Base-by-base conservation (phyloP, 148 eudicot species). In the Diospyros kaki region DNA sequence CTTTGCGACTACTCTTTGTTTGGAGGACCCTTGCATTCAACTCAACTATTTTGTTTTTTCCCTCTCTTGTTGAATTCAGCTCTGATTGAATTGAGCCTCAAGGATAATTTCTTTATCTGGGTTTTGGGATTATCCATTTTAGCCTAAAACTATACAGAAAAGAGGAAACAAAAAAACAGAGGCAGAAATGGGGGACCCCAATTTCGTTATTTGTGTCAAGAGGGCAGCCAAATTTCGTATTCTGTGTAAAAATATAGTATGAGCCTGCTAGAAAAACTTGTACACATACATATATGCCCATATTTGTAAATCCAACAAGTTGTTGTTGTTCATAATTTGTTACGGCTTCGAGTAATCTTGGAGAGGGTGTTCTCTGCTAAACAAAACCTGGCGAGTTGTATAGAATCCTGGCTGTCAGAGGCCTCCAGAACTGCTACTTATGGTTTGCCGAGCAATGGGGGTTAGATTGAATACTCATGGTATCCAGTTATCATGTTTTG, bases 401-500 rank as follows among this genome's bases (percentile, higher is more conserved):
- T 82, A 79, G 80, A 68, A 71, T 79, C 83, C 82, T 81, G 84
- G 85, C 80, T 83, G 81, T 78, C 78, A 81, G 86, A 87, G 81
- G 80, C 86, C 85, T 77, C 82, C 85, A 75, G 64, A 72, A 72
- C 69, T 69, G 64, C 75, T 65, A 65, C 64, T n/a, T 77, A 81
- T 79, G 78, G 75, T 88, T 81, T 83, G 58, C 69, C 86, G 50
- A 78, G 85, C 82, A 69, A 95, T 92, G 99, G 91, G 98, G 69
- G 78, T 81, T 81, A 83, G 90, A 85, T 88, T 91, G 98, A 83
- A 77, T 60, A 71, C 85, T 62, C 68, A 65, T 71, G 82, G 83
- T 67, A 73, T 83, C 81, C 80, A 83, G 59, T 69, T 88, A 73
- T 75, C 86, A 38, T 86, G 82, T 86, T 80, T 81, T 68, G 71